Percentiles rank a stretch among this genome's conserved stretches.
Conservation (phyloP, 371 early-diverging fungal genomes). For the Mucor irregularis region DNA sequence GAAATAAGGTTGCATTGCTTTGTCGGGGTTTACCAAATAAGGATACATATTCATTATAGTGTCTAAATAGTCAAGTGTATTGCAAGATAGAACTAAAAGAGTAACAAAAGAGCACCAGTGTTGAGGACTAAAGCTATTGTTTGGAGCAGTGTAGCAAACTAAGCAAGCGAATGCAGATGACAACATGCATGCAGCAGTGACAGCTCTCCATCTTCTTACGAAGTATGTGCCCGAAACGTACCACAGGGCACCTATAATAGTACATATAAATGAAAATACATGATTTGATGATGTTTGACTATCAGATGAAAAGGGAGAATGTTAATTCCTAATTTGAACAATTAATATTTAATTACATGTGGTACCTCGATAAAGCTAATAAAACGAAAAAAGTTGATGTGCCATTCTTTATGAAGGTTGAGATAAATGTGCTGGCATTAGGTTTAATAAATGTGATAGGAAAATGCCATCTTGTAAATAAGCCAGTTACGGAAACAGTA, state of each 20-base stretch:
- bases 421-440: conserved; percentile 6
- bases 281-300: conserved; percentile 16
- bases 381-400: conserved; percentile 16
- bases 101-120: conserved; percentile 40
- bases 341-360: neutral
- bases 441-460: conserved; percentile 32
- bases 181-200: conserved; percentile 15
- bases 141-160: conserved; percentile 11
- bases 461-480: conserved; percentile 41
- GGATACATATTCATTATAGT: conserved; percentile 39
- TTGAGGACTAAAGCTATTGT: conserved; percentile 18
- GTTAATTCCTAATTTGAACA: neutral
- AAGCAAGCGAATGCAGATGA: conserved; percentile 33
- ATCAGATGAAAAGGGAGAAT: neutral
- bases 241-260: conserved; percentile 21
- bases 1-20: conserved; percentile 13
- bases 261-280: conserved; percentile 3
- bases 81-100: conserved; percentile 37
- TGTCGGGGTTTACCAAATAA: conserved; percentile 16
- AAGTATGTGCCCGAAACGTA: conserved; percentile 42
- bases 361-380: conserved; percentile 27
- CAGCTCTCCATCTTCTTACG: conserved; percentile 21
- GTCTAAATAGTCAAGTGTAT: conserved; percentile 45
- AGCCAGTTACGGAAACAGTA: conserved; percentile 31
- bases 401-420: conserved; percentile 23